Percentiles rank a stretch among this genome's conserved stretches.
phyloP scores from a whole-genome alignment of 805 yeast genomes.

The Komagataella ulmi region DNA sequence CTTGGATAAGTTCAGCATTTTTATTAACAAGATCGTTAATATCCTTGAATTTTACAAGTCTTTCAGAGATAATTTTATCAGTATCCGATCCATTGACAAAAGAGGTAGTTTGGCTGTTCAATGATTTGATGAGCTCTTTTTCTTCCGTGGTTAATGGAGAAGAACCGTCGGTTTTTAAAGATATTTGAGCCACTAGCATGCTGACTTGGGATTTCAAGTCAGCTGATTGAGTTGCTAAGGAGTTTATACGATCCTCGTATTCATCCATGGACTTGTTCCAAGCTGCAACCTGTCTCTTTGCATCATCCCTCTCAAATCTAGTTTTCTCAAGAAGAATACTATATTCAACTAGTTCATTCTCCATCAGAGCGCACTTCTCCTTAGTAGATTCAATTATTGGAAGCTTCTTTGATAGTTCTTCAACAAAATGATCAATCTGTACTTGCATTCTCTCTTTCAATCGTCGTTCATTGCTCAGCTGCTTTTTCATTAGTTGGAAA shows the following conservation, averaged over 20 bases:
- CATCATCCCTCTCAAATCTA: constrained; percentile 29
- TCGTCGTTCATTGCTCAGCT: constrained; percentile 53
- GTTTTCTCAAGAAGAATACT: constrained; percentile 40
- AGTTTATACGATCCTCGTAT: constrained; percentile 28
- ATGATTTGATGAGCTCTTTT: constrained; percentile 42
- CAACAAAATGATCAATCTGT: constrained; percentile 59
- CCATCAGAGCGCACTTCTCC: constrained; percentile 40
- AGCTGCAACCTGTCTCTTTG: constrained; percentile 13
- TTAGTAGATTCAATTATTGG: constrained; percentile 63
- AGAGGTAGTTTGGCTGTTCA: constrained; percentile 21
- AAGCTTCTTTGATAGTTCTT: constrained; percentile 65
- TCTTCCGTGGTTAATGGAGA: constrained; percentile 56
- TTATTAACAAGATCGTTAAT: constrained; percentile 58
- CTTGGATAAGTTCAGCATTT: constrained; percentile 58
- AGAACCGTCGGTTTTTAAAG: constrained; percentile 40
- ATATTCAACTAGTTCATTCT: constrained; percentile 42
- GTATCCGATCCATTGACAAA: constrained; percentile 36
- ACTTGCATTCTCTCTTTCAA: constrained; percentile 58
- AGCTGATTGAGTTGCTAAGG: constrained; percentile 40
- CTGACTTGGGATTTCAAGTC: constrained; percentile 83
- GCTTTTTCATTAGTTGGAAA: constrained; percentile 48
- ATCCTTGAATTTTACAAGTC: constrained; percentile 58
- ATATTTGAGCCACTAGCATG: constrained; percentile 51
- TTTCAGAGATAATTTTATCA: constrained; percentile 54
- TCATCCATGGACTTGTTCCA: constrained; percentile 22